Base-by-base conservation (phyloP, 129 eudicot species). In the Saposhnikovia divaricata region DNA sequence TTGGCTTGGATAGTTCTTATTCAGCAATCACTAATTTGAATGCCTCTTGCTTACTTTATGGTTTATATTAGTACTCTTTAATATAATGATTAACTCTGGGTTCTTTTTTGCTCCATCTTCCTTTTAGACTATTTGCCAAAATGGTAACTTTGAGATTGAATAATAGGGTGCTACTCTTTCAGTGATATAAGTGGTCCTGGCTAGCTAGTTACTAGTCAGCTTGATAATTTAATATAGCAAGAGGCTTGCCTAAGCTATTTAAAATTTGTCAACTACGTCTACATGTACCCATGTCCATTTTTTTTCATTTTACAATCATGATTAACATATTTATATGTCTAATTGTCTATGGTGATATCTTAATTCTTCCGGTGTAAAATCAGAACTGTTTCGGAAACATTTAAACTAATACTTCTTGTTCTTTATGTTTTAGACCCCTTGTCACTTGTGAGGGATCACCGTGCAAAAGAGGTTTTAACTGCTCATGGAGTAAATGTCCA, bases 391-490 rank as follows among this genome's bases (percentile, higher is more conserved):
- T n/a, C 0, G 13, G 0, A 38, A 37, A 46, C 31, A 14, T 27
- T 44, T 34, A 15, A 61, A 63, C 73, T 75, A 48, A 65, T 80
- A 50, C 45, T 77, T 81, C 59, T 55, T 44, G 23, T 57, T 28
- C 42, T 72, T 15, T 76, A 71, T 77, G 39, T 77, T 82, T 84
- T 83, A 95, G 99, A 95, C 75, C 99, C 99, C 77, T 44, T 95
- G 77, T 95, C 99, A 74, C 90, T 95, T 71, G 97, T 89, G 28
- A 85, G 97, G 87, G 99, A 95, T 95, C 97, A 92, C 79, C 88
- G 93, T 4, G 89, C 85, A 50, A 95, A 95, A 87, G 96, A 92
- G 79, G 83, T 85, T 77, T 84, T 95, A 81, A 89, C 83, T 65
- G 93, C 89, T 65, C 83, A 87, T 70, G 99, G 95, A 59, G 84